Conservation (phyloP, 2,329 filamentous ascomycete species). For the Penicillium sp. region DNA sequence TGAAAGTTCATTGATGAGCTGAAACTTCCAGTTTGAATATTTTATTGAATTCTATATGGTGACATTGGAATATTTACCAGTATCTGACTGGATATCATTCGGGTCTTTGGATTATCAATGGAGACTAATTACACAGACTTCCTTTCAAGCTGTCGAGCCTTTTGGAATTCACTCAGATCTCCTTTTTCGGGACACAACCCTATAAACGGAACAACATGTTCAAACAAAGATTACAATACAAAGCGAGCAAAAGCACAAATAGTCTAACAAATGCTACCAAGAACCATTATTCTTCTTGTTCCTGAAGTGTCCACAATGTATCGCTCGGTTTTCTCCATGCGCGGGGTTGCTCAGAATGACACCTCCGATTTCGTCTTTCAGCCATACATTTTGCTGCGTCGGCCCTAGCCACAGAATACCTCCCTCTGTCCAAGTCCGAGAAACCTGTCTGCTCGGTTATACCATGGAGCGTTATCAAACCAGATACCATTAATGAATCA, state of each 20-base stretch:
- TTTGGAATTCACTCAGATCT: not conserved
- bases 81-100: not conserved
- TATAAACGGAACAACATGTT: not conserved
- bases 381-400: slow-evolving; percentile 13
- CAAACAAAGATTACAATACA: not conserved
- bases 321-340: slow-evolving; percentile 38
- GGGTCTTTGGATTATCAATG: not conserved
- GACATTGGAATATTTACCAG: not conserved
- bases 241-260: not conserved
- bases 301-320: slow-evolving; percentile 36
- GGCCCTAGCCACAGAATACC: not conserved
- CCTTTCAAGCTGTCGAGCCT: not conserved
- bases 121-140: not conserved
- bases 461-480: slow-evolving; percentile 17
- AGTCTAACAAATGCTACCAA: not conserved
- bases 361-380: slow-evolving; percentile 34
- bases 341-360: slow-evolving; percentile 40
- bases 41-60: not conserved
- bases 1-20: not conserved
- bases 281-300: slow-evolving; percentile 23
- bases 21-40: not conserved
- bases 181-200: not conserved
- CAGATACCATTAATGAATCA: slow-evolving; percentile 21
- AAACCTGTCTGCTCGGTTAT: slow-evolving; percentile 4
- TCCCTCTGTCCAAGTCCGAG: not conserved